These are phyloP conservation scores for Geranium brycei DNA, from an alignment of 345 rosid genomes.

Conservation along the genomic window DNA sequence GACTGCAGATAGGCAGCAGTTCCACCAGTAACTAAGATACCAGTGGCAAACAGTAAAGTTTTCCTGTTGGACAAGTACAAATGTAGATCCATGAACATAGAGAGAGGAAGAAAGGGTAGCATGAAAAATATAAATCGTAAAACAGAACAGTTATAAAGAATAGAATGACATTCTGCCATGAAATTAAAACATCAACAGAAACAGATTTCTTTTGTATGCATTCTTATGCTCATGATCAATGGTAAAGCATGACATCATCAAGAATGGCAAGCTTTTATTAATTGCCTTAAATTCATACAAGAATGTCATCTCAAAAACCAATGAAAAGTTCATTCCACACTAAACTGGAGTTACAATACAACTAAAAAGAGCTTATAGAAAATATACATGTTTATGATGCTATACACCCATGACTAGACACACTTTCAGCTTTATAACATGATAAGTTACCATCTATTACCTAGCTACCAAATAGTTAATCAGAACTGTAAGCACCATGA, in stretches of 20 bases:
- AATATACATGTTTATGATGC: neutral
- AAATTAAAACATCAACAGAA: neutral
- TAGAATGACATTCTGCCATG: neutral
- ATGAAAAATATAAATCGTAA: neutral
- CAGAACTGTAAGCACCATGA: neutral
- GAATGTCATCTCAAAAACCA: neutral
- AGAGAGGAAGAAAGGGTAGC: neutral
- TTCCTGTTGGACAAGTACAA: conserved; percentile 38
- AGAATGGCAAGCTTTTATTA: no score
- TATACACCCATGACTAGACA: neutral
- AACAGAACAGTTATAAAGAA: neutral
- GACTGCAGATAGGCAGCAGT: conserved; percentile 65
- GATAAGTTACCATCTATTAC: no score
- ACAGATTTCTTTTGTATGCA: neutral
- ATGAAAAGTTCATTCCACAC: neutral
- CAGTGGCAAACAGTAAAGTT: conserved; percentile 60
- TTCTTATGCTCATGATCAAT: neutral
- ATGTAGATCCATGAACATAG: neutral
- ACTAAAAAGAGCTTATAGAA: neutral
- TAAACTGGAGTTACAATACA: neutral
- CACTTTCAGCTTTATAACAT: neutral
- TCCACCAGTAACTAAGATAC: conserved; percentile 77
- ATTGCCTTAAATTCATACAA: no score
- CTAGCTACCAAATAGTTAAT: neutral
- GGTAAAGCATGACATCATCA: neutral